A percentile compares a stretch with the other conserved stretches of the same genome.
phyloP scores from a whole-genome alignment of 169 alveolate genomes.

The Cryptosporidium sp. region DNA sequence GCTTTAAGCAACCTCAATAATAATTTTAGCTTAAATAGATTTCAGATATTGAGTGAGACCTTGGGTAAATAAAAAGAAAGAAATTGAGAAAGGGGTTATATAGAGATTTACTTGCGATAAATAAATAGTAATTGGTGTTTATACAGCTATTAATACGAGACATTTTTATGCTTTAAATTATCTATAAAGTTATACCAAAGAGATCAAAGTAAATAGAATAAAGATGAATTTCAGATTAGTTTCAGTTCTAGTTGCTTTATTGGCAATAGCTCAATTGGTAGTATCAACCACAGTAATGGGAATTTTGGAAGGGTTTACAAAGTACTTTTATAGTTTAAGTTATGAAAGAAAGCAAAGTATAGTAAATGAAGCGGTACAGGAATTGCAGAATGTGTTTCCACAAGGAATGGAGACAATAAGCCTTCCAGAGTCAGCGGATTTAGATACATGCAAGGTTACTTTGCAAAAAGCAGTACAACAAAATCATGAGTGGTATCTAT shows the following conservation, averaged over 20 bases:
- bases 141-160: not conserved
- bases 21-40: not conserved
- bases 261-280: not conserved
- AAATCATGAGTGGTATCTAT: conserved; percentile 70
- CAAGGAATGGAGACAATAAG: conserved; percentile 35
- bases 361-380: conserved; percentile 60
- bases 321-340: conserved; percentile 35
- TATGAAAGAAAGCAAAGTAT: conserved; percentile 59
- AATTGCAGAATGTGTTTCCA: conserved; percentile 46
- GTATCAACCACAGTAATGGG: conserved; percentile 6
- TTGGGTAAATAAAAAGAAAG: not conserved
- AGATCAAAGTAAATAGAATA: not conserved
- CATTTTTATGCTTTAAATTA: not conserved
- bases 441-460: conserved; percentile 54
- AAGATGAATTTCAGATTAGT: conserved; percentile 35
- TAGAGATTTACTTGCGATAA: not conserved
- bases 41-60: not conserved
- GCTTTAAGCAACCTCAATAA: not conserved
- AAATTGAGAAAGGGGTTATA: not conserved
- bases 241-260: not conserved
- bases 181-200: not conserved
- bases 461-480: conserved; percentile 43
- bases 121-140: conserved; percentile 1
- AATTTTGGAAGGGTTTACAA: conserved; percentile 33
- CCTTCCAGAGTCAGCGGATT: conserved; percentile 30